Base-by-base conservation (phyloP, 495 filamentous ascomycete species). In the Darksidea phi region DNA sequence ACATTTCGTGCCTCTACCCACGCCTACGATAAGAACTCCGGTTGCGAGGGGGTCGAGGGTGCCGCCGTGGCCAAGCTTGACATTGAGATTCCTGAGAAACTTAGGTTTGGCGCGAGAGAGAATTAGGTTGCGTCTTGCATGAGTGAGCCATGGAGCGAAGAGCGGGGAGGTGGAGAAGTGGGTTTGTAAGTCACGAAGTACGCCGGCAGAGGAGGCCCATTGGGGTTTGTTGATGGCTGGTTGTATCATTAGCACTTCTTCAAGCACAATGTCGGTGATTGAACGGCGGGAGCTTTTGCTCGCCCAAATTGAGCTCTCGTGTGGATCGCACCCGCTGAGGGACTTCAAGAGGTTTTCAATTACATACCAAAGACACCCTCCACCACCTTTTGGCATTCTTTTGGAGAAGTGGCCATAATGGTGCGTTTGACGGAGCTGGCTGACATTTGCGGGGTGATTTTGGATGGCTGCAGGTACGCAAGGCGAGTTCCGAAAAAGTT, bases 1-100 rank as follows among this genome's bases (percentile, higher is more conserved):
- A 5, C 77, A 72, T 72, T 97, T 97, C 12, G 95, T 99, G 13
- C 91, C 95, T 53, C 83, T 84, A 18, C 91, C 93, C 8, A 97
- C 82, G 36, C 92, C 95, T 1, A 90, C 77, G 47, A 97, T 88
- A 52, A 99, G 79, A 11, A 99, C 90, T 23, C 94, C 94, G 1
- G 90, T 95, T 13, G 94, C 94, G 63, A 97, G 82, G 2, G 94
- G 94, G 68, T 99, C 94, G 3, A 99, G 81, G 0, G 94, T 99
- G 32, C 94, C 94, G 34, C 95, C 94, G 76, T 99, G 94, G 18
- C 94, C 94, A 66, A 97, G 87, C 77, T 99, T 99, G 60, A 97
- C 86, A 57, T 89, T 80, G 7, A 88, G 59, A 0, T 79, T 74
- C 36, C 76, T 66, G 42, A 75, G 69, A 58, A 82, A 76, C 20